phyloP scores from a whole-genome alignment of 441 rosid genomes.

The Pelargonium citronellum region DNA sequence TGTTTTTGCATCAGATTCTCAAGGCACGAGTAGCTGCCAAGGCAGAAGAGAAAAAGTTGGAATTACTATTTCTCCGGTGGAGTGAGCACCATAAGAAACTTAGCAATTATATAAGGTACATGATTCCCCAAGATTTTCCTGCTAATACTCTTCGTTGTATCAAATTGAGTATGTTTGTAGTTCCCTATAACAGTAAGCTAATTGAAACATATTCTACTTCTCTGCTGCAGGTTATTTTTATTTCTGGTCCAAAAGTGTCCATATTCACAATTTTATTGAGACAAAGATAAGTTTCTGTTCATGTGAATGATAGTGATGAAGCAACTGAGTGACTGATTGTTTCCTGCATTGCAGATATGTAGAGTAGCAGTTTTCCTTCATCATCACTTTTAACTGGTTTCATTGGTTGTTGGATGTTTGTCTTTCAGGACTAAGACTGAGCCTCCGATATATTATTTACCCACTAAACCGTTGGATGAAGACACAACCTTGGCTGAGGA shows the following conservation, averaged over 20 bases:
- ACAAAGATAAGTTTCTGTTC: conserved; percentile 81
- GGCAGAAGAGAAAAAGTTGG: conserved; percentile 70
- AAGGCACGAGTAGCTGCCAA: conserved; percentile 89
- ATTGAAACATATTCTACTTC: conserved; percentile 5
- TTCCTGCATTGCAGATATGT: conserved; percentile 31
- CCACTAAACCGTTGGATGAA: conserved; percentile 56
- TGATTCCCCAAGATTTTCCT: not conserved
- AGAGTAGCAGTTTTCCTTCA: conserved; percentile 19
- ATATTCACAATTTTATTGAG: conserved; percentile 82
- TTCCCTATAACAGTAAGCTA: not conserved
- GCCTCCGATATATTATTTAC: conserved; percentile 72
- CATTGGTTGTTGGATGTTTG: conserved; percentile 23
- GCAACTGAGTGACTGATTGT: conserved; percentile 31
- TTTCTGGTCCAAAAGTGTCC: conserved; percentile 96
- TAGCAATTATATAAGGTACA: conserved; percentile 82
- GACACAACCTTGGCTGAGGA: conserved; percentile 46
- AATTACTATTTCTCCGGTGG: conserved; percentile 56
- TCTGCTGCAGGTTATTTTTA: conserved; percentile 83
- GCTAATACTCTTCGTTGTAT: not conserved
- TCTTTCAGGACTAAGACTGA: conserved; percentile 77
- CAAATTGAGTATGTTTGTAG: not conserved
- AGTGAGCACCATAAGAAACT: conserved; percentile 78
- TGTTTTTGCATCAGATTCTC: conserved; percentile 43
- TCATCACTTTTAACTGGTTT: conserved; percentile 8
- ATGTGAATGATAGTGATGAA: conserved; percentile 56